phyloP scores from a whole-genome alignment of 805 yeast genomes.

The Clavispora phyllophila region DNA sequence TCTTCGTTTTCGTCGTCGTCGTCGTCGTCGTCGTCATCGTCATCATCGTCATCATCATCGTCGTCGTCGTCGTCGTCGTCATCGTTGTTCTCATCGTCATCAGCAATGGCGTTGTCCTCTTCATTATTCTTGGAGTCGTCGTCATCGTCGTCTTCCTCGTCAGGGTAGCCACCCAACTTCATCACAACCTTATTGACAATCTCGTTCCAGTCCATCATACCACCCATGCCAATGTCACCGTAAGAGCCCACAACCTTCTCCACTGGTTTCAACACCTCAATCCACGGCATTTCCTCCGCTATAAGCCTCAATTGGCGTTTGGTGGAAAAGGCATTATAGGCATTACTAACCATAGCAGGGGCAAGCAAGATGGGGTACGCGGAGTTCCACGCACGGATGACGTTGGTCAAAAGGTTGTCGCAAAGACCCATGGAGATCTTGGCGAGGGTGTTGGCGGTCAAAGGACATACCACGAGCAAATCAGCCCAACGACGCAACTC shows the following conservation, averaged over 20 bases:
- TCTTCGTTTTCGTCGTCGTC: slow-evolving; percentile 20
- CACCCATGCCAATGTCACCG: slow-evolving; percentile 99
- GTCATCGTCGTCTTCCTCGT: slow-evolving; percentile 47
- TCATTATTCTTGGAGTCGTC: slow-evolving; percentile 40
- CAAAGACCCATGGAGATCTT: slow-evolving; percentile 88
- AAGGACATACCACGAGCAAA: slow-evolving; percentile 85
- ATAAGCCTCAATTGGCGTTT: slow-evolving; percentile 73
- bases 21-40: slow-evolving; percentile 35
- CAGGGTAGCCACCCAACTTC: slow-evolving; percentile 54
- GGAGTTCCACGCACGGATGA: slow-evolving; percentile 93
- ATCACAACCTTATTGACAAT: slow-evolving; percentile 80
- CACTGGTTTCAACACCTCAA: slow-evolving; percentile 87
- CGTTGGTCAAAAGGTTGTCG: slow-evolving; percentile 86
- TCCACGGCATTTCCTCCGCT: slow-evolving; percentile 91
- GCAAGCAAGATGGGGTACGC: slow-evolving; percentile 84
- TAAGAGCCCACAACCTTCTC: slow-evolving; percentile 89
- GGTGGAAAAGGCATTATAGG: slow-evolving; percentile 85
- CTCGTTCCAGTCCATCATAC: slow-evolving; percentile 97
- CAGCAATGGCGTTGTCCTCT: slow-evolving; percentile 21
- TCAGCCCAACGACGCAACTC: slow-evolving; percentile 97
- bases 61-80: slow-evolving; percentile 35
- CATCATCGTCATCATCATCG: slow-evolving; percentile 44
- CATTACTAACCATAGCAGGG: slow-evolving; percentile 93
- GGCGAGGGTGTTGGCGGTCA: slow-evolving; percentile 87
- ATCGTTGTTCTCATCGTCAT: slow-evolving; percentile 26